These are phyloP conservation scores for Pseudotulostoma volvatum DNA, from an alignment of 495 filamentous ascomycete genomes.

Conservation along the genomic window DNA sequence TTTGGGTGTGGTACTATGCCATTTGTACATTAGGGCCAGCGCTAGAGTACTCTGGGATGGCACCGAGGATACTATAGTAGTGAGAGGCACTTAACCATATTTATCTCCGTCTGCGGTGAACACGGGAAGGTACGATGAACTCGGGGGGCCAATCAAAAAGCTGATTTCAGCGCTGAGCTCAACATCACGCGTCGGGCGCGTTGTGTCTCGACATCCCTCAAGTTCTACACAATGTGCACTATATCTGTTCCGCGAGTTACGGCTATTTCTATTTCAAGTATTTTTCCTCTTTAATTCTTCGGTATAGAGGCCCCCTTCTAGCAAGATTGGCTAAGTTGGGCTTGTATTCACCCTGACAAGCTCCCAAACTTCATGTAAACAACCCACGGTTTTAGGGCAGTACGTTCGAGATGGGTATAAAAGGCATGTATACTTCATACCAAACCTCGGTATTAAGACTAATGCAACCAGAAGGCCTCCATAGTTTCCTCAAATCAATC, in stretches of 20 bases:
- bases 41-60: too few species aligned
- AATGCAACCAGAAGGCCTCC: constrained; percentile 43
- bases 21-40: too few species aligned
- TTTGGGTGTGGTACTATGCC: too few species aligned
- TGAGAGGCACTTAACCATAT: too few species aligned
- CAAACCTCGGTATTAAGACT: too few species aligned
- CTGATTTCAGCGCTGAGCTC: neutral
- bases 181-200: constrained; percentile 7
- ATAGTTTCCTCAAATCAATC: constrained; percentile 88
- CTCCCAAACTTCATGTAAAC: constrained; percentile 10
- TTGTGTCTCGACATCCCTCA: constrained; percentile 6
- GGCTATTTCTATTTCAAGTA: neutral
- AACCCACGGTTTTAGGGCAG: constrained; percentile 14
- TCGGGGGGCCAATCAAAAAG: constrained; percentile 8
- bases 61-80: too few species aligned
- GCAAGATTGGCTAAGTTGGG: neutral
- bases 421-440: constrained; percentile 33
- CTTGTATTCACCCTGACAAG: too few species aligned
- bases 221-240: neutral
- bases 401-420: constrained; percentile 47
- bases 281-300: neutral
- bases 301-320: neutral
- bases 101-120: too few species aligned
- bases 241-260: neutral
- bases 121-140: too few species aligned